Conservation (phyloP, 306 rosid species). For the Hippophae tibetana region DNA sequence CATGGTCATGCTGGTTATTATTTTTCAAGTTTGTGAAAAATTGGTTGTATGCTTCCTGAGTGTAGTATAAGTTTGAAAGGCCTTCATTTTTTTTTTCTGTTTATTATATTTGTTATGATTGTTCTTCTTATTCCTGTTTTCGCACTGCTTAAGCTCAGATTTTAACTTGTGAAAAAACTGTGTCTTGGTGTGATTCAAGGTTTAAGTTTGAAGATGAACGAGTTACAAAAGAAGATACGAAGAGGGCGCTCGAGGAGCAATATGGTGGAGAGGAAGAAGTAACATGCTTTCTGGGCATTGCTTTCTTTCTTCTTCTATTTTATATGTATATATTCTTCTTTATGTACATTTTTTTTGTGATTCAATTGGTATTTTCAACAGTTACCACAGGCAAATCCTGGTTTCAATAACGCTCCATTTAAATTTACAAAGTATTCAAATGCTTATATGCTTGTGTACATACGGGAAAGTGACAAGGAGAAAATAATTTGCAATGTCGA, state of each 20-base stretch:
- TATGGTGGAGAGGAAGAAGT: slow-evolving; percentile 97
- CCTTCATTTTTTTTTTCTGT: too few relatives aligned
- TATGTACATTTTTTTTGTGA: slow-evolving; percentile 13
- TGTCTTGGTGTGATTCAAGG: slow-evolving; percentile 28
- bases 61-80: too few relatives aligned
- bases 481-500: slow-evolving; percentile 81
- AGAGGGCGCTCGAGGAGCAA: slow-evolving; percentile 90
- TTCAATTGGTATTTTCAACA: slow-evolving; percentile 26
- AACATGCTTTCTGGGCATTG: neutral
- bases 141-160: too few relatives aligned
- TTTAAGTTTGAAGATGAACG: slow-evolving; percentile 91
- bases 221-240: slow-evolving; percentile 73
- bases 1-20: neutral
- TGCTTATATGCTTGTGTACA: slow-evolving; percentile 94
- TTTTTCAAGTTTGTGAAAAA: too few relatives aligned
- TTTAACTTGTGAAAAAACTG: too few relatives aligned
- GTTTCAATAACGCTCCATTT: slow-evolving; percentile 75
- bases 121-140: too few relatives aligned
- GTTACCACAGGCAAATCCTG: slow-evolving; percentile 84
- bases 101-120: too few relatives aligned
- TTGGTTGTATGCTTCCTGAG: too few relatives aligned
- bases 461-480: slow-evolving; percentile 84
- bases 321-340: slow-evolving; percentile 1
- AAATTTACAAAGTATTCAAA: slow-evolving; percentile 86
- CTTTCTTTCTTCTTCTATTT: neutral